A percentile compares a stretch with the other conserved stretches of the same genome.
Evolutionary conservation across 1,139 yeast species (phyloP).

Genomic region (Protomyces macrosporus): DNA sequence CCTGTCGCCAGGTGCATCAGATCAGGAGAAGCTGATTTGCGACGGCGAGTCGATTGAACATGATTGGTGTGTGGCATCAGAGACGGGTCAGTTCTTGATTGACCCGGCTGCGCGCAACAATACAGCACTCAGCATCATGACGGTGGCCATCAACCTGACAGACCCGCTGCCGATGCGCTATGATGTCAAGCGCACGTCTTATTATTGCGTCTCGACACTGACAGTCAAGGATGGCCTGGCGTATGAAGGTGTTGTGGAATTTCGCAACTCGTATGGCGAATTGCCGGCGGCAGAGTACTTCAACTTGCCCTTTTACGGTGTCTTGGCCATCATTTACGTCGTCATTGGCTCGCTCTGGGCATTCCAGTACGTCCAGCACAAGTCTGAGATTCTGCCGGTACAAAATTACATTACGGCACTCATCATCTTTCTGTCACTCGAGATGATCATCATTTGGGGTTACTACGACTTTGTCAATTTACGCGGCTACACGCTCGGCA

Average conservation of each 20-base stretch:
- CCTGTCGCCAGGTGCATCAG: conserved; percentile 39
- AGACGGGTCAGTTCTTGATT: conserved; percentile 46
- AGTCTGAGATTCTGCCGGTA: conserved; percentile 80
- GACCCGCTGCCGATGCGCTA: conserved; percentile 47
- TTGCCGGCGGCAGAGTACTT: conserved; percentile 88
- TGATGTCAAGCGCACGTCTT: conserved; percentile 69
- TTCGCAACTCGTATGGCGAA: conserved; percentile 36
- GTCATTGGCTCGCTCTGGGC: conserved; percentile 75
- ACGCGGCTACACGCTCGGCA: conserved; percentile 52
- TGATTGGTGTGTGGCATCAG: conserved; percentile 52
- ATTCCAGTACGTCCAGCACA: conserved; percentile 78
- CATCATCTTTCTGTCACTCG: conserved; percentile 16
- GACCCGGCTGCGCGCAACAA: conserved; percentile 20
- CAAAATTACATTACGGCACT: conserved; percentile 62
- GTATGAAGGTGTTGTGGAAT: conserved; percentile 24
- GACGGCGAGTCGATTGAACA: conserved; percentile 59
- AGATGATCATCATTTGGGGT: conserved; percentile 27
- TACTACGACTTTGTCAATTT: conserved; percentile 79
- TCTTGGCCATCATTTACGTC: conserved; percentile 75
- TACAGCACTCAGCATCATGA: conserved; percentile 23
- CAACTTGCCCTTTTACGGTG: conserved; percentile 81
- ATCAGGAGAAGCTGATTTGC: conserved; percentile 57
- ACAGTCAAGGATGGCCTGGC: conserved; percentile 12
- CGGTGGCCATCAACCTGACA: conserved; percentile 23
- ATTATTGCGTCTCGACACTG: conserved; percentile 78